These are phyloP conservation scores for Hymenoscyphus scutula DNA, from an alignment of 2,329 filamentous ascomycete genomes.

Conservation along the genomic window DNA sequence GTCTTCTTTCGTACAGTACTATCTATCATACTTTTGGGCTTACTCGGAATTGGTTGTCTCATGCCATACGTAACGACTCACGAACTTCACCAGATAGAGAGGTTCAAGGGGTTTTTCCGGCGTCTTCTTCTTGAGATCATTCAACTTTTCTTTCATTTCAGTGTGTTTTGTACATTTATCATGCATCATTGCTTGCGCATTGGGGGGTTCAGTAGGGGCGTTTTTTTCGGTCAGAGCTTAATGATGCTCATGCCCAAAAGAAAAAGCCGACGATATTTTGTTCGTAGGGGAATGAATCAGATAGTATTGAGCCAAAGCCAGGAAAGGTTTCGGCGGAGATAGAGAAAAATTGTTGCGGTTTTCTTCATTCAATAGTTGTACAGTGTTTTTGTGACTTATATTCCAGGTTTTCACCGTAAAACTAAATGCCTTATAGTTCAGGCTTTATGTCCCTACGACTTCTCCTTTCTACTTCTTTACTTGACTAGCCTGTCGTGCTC, in stretches of 20 bases:
- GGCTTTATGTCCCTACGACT: neutral
- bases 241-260: slow-evolving; percentile 3
- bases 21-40: slow-evolving; percentile 6
- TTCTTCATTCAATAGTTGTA: slow-evolving; percentile 19
- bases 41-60: neutral
- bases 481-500: slow-evolving; percentile 37
- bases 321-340: slow-evolving; percentile 24
- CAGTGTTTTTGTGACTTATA: slow-evolving; percentile 24
- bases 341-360: slow-evolving; percentile 29
- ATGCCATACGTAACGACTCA: neutral
- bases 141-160: slow-evolving; percentile 5
- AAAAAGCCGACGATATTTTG: neutral
- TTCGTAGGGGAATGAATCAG: slow-evolving; percentile 24
- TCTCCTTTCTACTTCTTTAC: slow-evolving; percentile 20
- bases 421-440: slow-evolving; percentile 22
- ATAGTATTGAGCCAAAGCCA: slow-evolving; percentile 25
- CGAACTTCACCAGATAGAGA: slow-evolving; percentile 7
- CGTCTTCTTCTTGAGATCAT: slow-evolving; percentile 6
- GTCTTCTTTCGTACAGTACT: slow-evolving; percentile 11
- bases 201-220: neutral
- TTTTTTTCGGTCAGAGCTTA: slow-evolving; percentile 1
- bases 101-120: slow-evolving; percentile 15
- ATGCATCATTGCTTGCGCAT: slow-evolving; percentile 16
- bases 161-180: slow-evolving; percentile 12
- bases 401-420: slow-evolving; percentile 10